These are phyloP conservation scores for Teunomyces barrocoloradensis DNA, from an alignment of 805 yeast species.

Conservation along the genomic window DNA sequence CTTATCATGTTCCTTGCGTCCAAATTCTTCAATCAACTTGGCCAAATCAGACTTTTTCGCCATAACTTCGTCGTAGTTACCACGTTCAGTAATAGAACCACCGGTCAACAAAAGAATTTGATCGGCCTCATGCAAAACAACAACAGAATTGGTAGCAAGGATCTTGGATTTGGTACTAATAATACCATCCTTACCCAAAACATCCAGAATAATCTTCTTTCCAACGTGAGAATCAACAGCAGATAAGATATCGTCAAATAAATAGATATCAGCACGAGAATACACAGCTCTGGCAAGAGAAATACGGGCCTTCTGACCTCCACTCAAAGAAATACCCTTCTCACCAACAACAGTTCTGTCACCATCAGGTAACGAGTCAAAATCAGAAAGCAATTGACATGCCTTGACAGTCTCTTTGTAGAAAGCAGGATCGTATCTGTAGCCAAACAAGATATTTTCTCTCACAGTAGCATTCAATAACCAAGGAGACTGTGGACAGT, in stretches of 20 bases:
- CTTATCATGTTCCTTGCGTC: conserved; percentile 9
- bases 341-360: conserved; percentile 45
- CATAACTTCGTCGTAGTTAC: conserved; percentile 18
- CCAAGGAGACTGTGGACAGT: conserved; percentile 43
- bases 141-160: conserved; percentile 40
- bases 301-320: conserved; percentile 44
- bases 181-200: conserved; percentile 30
- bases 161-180: conserved; percentile 33
- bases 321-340: conserved; percentile 41
- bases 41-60: conserved; percentile 19
- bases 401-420: conserved; percentile 34
- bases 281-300: conserved; percentile 43
- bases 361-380: conserved; percentile 37
- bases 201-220: conserved; percentile 29
- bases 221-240: conserved; percentile 46
- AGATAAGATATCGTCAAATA: conserved; percentile 42
- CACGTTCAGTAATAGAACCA: conserved; percentile 32
- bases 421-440: conserved; percentile 26
- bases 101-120: conserved; percentile 29
- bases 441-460: conserved; percentile 40
- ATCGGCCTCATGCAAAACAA: conserved; percentile 34
- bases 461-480: conserved; percentile 38
- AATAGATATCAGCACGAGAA: conserved; percentile 37
- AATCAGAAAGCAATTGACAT: conserved; percentile 36
- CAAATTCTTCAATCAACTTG: conserved; percentile 21